These are phyloP conservation scores for Chenopodium formosanum DNA, from an alignment of 148 eudicot genomes.

Conservation along the genomic window DNA sequence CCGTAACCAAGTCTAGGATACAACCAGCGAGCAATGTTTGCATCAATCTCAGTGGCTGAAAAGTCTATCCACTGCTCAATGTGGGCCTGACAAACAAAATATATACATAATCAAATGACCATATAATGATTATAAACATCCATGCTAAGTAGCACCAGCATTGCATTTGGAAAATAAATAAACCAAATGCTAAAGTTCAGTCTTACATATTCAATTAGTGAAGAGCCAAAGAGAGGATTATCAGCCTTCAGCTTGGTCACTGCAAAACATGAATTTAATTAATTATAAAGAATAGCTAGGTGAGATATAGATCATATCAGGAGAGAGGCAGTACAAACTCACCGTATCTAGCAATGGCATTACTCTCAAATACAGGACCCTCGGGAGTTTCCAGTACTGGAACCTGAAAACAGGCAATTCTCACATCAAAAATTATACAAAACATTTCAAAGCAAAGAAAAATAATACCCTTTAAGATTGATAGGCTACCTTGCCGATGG, in stretches of 20 bases:
- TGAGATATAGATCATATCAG: slow-evolving; percentile 15
- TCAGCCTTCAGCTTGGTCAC: slow-evolving; percentile 48
- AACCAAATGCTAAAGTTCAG: background rate
- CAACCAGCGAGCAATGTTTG: slow-evolving; percentile 36
- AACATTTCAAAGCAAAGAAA: background rate
- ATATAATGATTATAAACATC: background rate
- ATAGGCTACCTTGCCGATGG: slow-evolving; percentile 62
- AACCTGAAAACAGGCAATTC: slow-evolving; percentile 30
- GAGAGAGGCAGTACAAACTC: slow-evolving; percentile 5
- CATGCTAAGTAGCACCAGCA: background rate
- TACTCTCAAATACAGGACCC: slow-evolving; percentile 60
- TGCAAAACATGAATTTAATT: slow-evolving; percentile 19
- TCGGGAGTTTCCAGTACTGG: slow-evolving; percentile 72
- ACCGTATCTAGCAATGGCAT: slow-evolving; percentile 79
- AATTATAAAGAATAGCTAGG: slow-evolving; percentile 1
- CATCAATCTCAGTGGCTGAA: slow-evolving; percentile 56
- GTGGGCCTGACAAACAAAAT: slow-evolving; percentile 35
- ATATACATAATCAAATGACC: background rate
- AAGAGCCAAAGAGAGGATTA: slow-evolving; percentile 50
- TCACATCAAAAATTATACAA: background rate
- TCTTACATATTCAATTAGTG: slow-evolving; percentile 52
- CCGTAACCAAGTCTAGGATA: slow-evolving; percentile 41
- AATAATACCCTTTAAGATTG: background rate
- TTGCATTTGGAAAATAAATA: background rate
- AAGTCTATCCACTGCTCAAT: slow-evolving; percentile 75